Percentiles rank a stretch among this genome's conserved stretches.
Conservation (phyloP, 148 eudicot genomes). For the Simmondsia chinensis region DNA sequence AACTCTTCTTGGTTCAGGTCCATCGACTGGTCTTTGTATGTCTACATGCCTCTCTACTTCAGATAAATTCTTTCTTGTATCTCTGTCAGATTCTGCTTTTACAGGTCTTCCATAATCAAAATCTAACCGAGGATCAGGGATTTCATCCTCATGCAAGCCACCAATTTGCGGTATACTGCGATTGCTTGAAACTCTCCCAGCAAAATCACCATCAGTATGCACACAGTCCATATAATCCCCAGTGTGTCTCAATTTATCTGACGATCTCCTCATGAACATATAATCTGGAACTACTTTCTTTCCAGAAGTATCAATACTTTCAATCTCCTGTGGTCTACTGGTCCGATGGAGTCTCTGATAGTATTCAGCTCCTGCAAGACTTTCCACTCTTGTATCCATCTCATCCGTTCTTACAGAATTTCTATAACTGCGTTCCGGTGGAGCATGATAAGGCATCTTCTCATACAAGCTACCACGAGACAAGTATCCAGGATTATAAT, state of each 20-base stretch:
- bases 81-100: constrained; percentile 12
- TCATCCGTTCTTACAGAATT: constrained; percentile 10
- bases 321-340: constrained; percentile 13
- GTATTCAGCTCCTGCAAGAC: constrained; percentile 15
- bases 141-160: constrained; percentile 15
- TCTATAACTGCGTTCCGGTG: constrained; percentile 12
- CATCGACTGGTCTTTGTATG: constrained; percentile 7
- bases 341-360: constrained; percentile 17
- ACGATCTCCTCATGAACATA: constrained; percentile 13
- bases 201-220: constrained; percentile 15
- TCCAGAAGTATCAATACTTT: constrained; percentile 5
- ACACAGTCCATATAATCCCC: constrained; percentile 20
- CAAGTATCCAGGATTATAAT: constrained; percentile 13
- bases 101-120: constrained; percentile 24
- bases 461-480: constrained; percentile 12
- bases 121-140: constrained; percentile 9
- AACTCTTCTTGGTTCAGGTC: constrained; percentile 6
- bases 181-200: constrained; percentile 16
- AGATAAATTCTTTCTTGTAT: constrained; percentile 18
- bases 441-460: constrained; percentile 10
- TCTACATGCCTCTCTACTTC: constrained; percentile 12
- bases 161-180: constrained; percentile 10
- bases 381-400: constrained; percentile 12
- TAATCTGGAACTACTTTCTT: constrained; percentile 12
- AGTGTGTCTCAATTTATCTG: constrained; percentile 9